These are phyloP conservation scores for Telfairia occidentalis DNA, from an alignment of 331 rosid species.

Conservation along the genomic window DNA sequence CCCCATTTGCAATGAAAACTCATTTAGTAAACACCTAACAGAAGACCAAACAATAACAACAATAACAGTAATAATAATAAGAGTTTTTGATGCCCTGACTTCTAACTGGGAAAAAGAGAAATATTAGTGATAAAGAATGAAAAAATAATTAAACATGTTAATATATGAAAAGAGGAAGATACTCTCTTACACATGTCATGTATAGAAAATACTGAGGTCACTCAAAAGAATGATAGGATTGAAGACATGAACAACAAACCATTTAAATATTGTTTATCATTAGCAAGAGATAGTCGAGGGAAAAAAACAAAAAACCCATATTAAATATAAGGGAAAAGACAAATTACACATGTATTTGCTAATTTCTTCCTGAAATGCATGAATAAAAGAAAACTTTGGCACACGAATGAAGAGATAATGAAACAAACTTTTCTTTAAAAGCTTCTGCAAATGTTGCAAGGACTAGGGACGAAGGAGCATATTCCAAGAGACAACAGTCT, in stretches of 20 bases:
- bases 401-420: neutral
- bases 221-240: neutral
- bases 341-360: neutral
- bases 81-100: neutral
- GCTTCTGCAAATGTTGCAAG: neutral
- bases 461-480: neutral
- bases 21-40: neutral
- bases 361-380: neutral
- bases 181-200: neutral
- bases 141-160: neutral
- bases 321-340: neutral
- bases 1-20: neutral
- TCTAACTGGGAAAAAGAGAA: neutral
- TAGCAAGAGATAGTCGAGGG: neutral
- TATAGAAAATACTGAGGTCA: neutral
- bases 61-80: neutral
- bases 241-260: neutral
- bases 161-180: neutral
- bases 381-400: neutral
- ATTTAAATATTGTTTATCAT: neutral
- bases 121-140: neutral
- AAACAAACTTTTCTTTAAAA: neutral
- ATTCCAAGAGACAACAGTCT: neutral
- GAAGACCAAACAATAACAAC: neutral
- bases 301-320: neutral